A percentile compares a stretch with the other conserved stretches of the same genome.
Conservation (phyloP, 139 green algal genomes). For the Gonium pectorale region DNA sequence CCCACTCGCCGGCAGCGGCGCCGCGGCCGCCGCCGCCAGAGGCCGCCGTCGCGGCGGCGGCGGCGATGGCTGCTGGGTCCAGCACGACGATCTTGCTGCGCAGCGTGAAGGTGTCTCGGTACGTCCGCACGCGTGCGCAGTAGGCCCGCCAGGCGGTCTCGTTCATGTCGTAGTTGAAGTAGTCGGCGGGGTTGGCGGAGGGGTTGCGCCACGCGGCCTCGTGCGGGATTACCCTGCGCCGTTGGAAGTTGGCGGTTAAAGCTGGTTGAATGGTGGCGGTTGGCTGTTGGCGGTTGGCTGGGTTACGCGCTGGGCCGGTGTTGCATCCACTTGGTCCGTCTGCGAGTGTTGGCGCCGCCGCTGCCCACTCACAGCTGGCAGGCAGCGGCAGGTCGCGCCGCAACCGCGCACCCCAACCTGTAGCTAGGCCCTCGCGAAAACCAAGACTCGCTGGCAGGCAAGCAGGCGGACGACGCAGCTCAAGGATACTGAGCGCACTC, state of each 20-base stretch:
- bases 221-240: conserved; percentile 73
- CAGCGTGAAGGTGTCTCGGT: conserved; percentile 53
- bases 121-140: conserved; percentile 67
- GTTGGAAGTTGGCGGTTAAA: too few relatives aligned
- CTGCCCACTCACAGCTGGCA: too few relatives aligned
- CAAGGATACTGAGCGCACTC: too few relatives aligned
- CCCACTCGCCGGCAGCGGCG: neutral
- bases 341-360: too few relatives aligned
- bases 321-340: neutral
- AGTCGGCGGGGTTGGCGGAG: conserved; percentile 78
- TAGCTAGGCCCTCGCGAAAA: too few relatives aligned
- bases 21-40: neutral
- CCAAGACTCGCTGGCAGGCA: too few relatives aligned
- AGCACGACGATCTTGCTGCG: conserved; percentile 48
- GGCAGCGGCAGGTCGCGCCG: too few relatives aligned
- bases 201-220: conserved; percentile 82
- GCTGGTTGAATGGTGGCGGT: too few relatives aligned
- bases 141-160: conserved; percentile 83
- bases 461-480: too few relatives aligned
- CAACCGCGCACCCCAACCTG: too few relatives aligned
- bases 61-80: neutral
- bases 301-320: too few relatives aligned
- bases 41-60: neutral
- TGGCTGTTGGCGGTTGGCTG: too few relatives aligned
- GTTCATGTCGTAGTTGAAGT: conserved; percentile 91